phyloP scores from a whole-genome alignment of 768 basidiomycete species.

The Dentipellis sp. region DNA sequence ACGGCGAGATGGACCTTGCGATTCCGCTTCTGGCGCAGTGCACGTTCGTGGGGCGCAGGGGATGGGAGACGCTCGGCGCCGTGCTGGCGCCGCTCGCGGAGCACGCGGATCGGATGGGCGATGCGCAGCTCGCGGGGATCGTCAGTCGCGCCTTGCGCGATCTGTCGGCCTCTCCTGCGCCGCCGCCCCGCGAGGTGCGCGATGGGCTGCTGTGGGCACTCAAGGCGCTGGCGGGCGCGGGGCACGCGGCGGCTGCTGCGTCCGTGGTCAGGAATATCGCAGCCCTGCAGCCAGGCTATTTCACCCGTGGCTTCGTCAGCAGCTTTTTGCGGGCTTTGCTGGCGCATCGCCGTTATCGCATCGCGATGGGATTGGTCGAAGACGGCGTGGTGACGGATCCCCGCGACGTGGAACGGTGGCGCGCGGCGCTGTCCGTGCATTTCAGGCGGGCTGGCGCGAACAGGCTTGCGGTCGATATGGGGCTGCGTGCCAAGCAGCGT shows the following conservation, averaged over 20 bases:
- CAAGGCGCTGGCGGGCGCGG: neutral
- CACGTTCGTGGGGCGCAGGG: constrained; percentile 1
- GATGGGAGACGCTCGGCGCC: constrained; percentile 22
- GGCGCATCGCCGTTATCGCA: constrained; percentile 27
- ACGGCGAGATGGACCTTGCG: constrained; percentile 11
- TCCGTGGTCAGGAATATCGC: constrained; percentile 21
- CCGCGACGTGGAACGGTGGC: constrained; percentile 19
- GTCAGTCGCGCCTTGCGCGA: constrained; percentile 18
- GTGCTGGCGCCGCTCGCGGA: constrained; percentile 16
- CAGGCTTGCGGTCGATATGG: neutral
- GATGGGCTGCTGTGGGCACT: neutral
- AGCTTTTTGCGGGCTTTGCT: constrained; percentile 31
- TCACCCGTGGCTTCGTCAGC: constrained; percentile 28
- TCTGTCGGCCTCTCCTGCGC: constrained; percentile 25
- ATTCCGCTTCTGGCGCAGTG: constrained; percentile 2
- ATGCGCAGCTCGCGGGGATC: constrained; percentile 7
- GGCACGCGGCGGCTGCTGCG: neutral
- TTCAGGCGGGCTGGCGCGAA: constrained; percentile 2
- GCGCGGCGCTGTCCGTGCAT: constrained; percentile 21
- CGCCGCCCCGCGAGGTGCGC: neutral
- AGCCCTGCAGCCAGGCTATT: constrained; percentile 26
- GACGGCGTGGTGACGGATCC: constrained; percentile 15
- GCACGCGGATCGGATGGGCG: constrained; percentile 6
- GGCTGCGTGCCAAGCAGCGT: neutral
- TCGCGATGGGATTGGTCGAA: constrained; percentile 25